A percentile compares a stretch with the other conserved stretches of the same genome.
Conservation (phyloP, 371 early-diverging fungal species). For the Rhizomucor pusillus region DNA sequence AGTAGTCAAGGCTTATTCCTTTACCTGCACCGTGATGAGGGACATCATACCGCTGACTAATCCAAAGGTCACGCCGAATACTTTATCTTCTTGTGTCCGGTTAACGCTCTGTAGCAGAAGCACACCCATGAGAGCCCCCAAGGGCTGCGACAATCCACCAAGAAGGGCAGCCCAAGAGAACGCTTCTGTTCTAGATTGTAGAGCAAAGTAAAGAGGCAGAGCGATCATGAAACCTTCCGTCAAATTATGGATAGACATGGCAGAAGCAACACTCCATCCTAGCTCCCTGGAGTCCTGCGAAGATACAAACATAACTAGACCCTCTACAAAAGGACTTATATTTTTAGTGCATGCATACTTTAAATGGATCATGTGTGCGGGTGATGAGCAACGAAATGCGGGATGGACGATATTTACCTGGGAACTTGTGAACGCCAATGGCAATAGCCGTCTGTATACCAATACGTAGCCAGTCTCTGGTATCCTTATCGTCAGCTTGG, state of each 20-base stretch:
- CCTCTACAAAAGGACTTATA: conserved; percentile 50
- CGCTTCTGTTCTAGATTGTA: conserved; percentile 57
- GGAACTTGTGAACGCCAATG: conserved; percentile 77
- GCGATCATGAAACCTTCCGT: conserved; percentile 81
- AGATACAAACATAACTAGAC: conserved; percentile 72
- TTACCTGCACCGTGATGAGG: conserved; percentile 52
- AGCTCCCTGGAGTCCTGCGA: conserved; percentile 56
- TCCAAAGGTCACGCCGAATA: conserved; percentile 54
- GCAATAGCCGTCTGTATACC: conserved; percentile 78
- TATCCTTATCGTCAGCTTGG: conserved; percentile 1
- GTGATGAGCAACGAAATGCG: neutral
- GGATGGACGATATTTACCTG: conserved; percentile 35
- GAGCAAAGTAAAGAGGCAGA: conserved; percentile 70
- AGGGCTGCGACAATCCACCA: conserved; percentile 65
- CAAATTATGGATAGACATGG: conserved; percentile 79
- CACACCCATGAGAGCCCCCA: conserved; percentile 62
- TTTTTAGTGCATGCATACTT: neutral
- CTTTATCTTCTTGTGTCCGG: conserved; percentile 38
- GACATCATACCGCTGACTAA: conserved; percentile 73
- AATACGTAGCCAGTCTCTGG: conserved; percentile 30
- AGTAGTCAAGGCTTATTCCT: neutral
- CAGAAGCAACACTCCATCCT: conserved; percentile 69
- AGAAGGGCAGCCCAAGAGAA: conserved; percentile 61
- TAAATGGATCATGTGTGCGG: neutral
- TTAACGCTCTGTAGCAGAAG: conserved; percentile 41